Conservation (phyloP, 2,329 filamentous ascomycete genomes). For the Fusarium graminum region DNA sequence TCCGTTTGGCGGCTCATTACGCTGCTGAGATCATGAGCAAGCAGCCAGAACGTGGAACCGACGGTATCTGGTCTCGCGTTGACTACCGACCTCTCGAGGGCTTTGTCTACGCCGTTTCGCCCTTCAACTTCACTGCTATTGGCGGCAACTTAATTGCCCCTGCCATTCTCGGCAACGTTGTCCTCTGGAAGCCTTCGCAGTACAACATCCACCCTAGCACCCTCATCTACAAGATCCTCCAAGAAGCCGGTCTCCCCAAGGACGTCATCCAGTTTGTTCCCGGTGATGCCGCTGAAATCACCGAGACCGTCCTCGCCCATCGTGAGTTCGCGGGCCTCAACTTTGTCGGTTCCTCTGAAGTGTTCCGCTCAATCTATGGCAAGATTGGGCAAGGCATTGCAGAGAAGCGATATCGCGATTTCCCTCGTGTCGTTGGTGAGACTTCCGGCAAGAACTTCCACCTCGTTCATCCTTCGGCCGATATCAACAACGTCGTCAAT, state of each 20-base stretch:
- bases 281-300: constrained; percentile 86
- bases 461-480: constrained; percentile 80
- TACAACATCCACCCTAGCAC: constrained; percentile 88
- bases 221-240: constrained; percentile 88
- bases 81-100: constrained; percentile 94
- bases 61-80: constrained; percentile 69
- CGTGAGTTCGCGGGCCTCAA: constrained; percentile 89
- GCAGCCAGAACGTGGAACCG: constrained; percentile 52
- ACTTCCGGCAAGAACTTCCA: constrained; percentile 97
- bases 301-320: constrained; percentile 80
- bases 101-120: constrained; percentile 92
- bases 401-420: constrained; percentile 83
- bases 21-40: constrained; percentile 65
- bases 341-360: constrained; percentile 91
- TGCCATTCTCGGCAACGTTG: constrained; percentile 92
- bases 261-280: constrained; percentile 95
- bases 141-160: constrained; percentile 87
- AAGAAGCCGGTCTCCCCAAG: constrained; percentile 89
- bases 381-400: constrained; percentile 85
- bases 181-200: constrained; percentile 95
- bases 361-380: constrained; percentile 90
- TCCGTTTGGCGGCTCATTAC: constrained; percentile 93
- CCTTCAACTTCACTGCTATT: constrained; percentile 98
- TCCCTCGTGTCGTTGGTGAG: constrained; percentile 90
- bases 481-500: constrained; percentile 82